Conservation (phyloP, 2,329 filamentous ascomycete genomes). For the Hyphodiscus sp. region DNA sequence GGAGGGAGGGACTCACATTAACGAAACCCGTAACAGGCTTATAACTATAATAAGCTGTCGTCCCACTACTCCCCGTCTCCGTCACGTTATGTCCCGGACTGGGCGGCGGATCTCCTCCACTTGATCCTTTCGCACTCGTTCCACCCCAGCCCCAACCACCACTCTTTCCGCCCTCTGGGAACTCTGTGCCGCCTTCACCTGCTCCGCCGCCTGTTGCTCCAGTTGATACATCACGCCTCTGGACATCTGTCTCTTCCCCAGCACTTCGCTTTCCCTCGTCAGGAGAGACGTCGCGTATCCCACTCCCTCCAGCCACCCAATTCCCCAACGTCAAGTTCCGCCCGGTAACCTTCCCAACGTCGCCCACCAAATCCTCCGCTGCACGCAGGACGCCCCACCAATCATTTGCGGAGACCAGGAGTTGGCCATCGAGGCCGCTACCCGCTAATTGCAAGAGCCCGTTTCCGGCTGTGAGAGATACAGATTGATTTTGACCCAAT, state of each 20-base stretch:
- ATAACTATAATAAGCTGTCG: constrained; percentile 24
- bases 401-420: constrained; percentile 51
- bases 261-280: neutral
- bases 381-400: constrained; percentile 64
- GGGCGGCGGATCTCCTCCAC: neutral
- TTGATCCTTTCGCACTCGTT: neutral
- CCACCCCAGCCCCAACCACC: neutral
- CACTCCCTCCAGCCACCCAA: constrained; percentile 9
- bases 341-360: constrained; percentile 67
- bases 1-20: constrained; percentile 17
- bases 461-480: constrained; percentile 35
- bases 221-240: neutral
- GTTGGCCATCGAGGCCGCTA: constrained; percentile 37
- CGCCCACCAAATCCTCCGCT: constrained; percentile 58
- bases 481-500: constrained; percentile 41
- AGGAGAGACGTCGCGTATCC: neutral
- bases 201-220: neutral
- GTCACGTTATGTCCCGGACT: constrained; percentile 11
- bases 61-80: constrained; percentile 3
- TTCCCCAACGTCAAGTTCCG: constrained; percentile 47
- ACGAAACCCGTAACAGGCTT: constrained; percentile 21
- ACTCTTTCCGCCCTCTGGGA: neutral
- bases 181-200: neutral
- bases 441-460: constrained; percentile 22
- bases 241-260: constrained; percentile 1